Evolutionary conservation across 176 grass and related monocot species (phyloP), one percentile per base, ranked within the genome.

Genomic region (Aegilops tauschii): DNA sequence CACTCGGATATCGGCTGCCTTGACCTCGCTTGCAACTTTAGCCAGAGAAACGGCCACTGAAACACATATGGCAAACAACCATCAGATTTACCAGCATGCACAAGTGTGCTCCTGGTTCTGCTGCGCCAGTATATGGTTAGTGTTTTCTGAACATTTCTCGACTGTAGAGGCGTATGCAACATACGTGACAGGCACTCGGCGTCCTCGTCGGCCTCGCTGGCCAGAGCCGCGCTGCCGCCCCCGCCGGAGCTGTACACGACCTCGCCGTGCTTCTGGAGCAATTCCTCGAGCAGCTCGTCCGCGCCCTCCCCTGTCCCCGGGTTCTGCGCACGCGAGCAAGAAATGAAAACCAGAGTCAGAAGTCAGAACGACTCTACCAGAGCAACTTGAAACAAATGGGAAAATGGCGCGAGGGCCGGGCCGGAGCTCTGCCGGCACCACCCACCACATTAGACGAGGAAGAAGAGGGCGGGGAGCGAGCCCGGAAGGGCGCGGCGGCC

Each of bases 201-300:
- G 49, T 98, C 97, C 17, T 94, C 97, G 50, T 98, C 97, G 52
- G 88, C 87, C 77, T 90, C 91, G 8, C 6, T 78, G 4, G 88
- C 65, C 52, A 59, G 29, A 27, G 89, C 54, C 39, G 87, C 42
- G 7, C 11, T 42, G 2, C 80, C 65, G 20, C 69, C 73, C 27
- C 73, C 86, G 21, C 86, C 87, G 6, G 87, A 73, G 59, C 84
- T 92, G 80, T 93, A 98, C 37, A 98, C 93, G 71, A 94, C 92
- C 89, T 96, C 92, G 50, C 97, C 97, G 52, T 99, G 90, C 83
- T 99, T 91, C 35, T 91, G 84, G 45, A 99, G 89, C 92, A 99
- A 91, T 87, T 96, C 92, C 45, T 99, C 97, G 71, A 99, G 87
- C 89, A 96, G 44, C 79, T 94, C 93, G 61, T 96, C 96, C 44